Evolutionary conservation across 2,329 filamentous ascomycete genomes (phyloP), one percentile per base, ranked within the genome.

Genomic region (Kalmusia sp.): DNA sequence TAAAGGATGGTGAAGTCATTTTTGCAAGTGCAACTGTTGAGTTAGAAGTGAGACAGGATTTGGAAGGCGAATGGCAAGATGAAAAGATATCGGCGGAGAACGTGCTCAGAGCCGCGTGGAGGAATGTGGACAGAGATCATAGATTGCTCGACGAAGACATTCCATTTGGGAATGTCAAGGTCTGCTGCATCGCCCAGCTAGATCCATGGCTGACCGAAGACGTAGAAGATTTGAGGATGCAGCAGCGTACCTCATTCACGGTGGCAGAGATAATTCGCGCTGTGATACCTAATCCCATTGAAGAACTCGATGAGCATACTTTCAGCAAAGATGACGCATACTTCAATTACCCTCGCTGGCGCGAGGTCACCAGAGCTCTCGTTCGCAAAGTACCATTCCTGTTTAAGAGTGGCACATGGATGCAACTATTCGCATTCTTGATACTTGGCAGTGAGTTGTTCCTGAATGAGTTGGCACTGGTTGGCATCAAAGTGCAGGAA

Each of bases 351-450:
- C 14, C 28, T 12, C 37, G 34, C 7, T 55, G 48, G 48, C 19
- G 38, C 9, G 48, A 14, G 4, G 14, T 44, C 8, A 17, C 37
- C 2, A 15, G 22, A 9, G 4, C 30, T 2, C 35, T 55, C 17
- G 44, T 55, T 14, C 24, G 31, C 12, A 49, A n/a, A 6, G 48
- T 33, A 2, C 52, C 52, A 2, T 55, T 55, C 27, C 44, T 55
- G 30, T 51, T 55, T 31, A 50, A 37, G 22, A 38, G 47, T 8
- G 52, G 52, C 7, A 55, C 41, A 19, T 55, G 52, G 48, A 51
- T 50, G 21, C 48, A 55, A 31, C 31, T 55, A 4, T 34, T 55
- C 11, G 48, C 52, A 21, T 46, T 49, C 7, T n/a, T 55, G 4
- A 12, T 55, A 9, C 48, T 55, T 15, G 43, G 52, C 4, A 46